Conservation (phyloP, 2,329 filamentous ascomycete genomes). For the Diaporthe nobilis region DNA sequence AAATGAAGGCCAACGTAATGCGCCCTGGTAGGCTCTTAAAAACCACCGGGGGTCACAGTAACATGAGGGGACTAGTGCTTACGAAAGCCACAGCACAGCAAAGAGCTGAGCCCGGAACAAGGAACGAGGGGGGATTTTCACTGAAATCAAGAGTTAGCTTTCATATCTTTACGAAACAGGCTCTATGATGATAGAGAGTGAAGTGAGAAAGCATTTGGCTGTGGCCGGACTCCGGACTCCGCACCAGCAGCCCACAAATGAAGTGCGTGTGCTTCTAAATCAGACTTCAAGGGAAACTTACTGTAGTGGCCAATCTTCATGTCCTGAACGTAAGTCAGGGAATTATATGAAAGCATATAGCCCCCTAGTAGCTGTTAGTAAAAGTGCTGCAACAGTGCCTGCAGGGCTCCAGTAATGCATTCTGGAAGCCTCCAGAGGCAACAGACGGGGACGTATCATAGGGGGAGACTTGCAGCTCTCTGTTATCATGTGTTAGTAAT, state of each 20-base stretch:
- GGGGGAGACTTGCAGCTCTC: slow-evolving; percentile 4
- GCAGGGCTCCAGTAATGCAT: background rate
- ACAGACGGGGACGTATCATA: background rate
- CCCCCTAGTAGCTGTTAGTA: slow-evolving; percentile 1
- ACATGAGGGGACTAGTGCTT: background rate
- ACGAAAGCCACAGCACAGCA: slow-evolving; percentile 14
- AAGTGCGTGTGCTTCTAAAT: too few relatives aligned
- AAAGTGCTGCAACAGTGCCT: too few relatives aligned
- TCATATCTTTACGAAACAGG: too few relatives aligned
- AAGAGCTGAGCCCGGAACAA: slow-evolving; percentile 30
- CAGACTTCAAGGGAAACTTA: background rate
- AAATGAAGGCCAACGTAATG: too few relatives aligned
- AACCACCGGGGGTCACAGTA: background rate
- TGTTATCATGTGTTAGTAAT: background rate
- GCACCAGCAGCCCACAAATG: background rate
- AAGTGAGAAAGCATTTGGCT: background rate
- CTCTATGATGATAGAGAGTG: too few relatives aligned
- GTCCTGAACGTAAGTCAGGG: slow-evolving; percentile 46
- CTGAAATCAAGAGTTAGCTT: background rate
- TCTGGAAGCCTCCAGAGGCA: background rate
- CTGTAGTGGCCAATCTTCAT: slow-evolving; percentile 41
- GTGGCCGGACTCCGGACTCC: background rate
- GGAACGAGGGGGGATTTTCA: slow-evolving; percentile 37
- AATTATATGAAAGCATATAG: slow-evolving; percentile 17
- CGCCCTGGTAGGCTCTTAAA: background rate